Conservation (phyloP, 192 early-diverging fungal species). For the Coemansia biformis region DNA sequence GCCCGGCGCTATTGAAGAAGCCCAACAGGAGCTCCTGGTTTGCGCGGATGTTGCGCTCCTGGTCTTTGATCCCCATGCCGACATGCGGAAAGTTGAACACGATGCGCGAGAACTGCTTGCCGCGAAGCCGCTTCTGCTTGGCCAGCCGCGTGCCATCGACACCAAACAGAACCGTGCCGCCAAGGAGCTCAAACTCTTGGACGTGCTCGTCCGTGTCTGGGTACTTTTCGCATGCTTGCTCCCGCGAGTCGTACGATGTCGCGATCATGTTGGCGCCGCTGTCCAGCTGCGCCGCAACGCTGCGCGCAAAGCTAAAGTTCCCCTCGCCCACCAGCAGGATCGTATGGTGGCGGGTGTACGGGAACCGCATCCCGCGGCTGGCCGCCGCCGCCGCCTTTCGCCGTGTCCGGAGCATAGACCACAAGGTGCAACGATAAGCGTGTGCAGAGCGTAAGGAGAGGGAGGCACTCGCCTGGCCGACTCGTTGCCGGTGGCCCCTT, state of each 20-base stretch:
- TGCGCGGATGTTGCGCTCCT: slow-evolving; percentile 70
- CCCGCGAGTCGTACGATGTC: slow-evolving; percentile 69
- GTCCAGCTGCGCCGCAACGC: slow-evolving; percentile 57
- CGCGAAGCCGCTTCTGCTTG: slow-evolving; percentile 54
- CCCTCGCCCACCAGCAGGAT: slow-evolving; percentile 83
- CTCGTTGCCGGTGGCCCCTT: too few relatives aligned
- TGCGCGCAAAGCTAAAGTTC: slow-evolving; percentile 89
- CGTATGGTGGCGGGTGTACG: slow-evolving; percentile 53
- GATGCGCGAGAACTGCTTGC: slow-evolving; percentile 67
- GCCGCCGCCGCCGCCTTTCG: background rate
- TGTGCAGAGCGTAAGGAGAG: too few relatives aligned
- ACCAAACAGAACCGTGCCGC: slow-evolving; percentile 65
- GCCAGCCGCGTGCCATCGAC: slow-evolving; percentile 73
- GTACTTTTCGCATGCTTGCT: slow-evolving; percentile 72
- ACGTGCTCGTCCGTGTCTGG: slow-evolving; percentile 54
- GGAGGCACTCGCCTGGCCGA: too few relatives aligned
- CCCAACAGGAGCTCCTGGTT: slow-evolving; percentile 69
- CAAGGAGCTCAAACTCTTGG: slow-evolving; percentile 54
- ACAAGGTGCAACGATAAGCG: background rate
- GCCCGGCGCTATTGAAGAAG: slow-evolving; percentile 58
- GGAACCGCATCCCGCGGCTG: slow-evolving; percentile 17
- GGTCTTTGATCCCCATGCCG: slow-evolving; percentile 89
- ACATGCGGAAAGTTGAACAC: slow-evolving; percentile 97
- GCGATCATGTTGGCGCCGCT: slow-evolving; percentile 61
- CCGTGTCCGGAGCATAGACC: too few relatives aligned